phyloP scores from a whole-genome alignment of 345 rosid genomes.

The Psidium guajava region DNA sequence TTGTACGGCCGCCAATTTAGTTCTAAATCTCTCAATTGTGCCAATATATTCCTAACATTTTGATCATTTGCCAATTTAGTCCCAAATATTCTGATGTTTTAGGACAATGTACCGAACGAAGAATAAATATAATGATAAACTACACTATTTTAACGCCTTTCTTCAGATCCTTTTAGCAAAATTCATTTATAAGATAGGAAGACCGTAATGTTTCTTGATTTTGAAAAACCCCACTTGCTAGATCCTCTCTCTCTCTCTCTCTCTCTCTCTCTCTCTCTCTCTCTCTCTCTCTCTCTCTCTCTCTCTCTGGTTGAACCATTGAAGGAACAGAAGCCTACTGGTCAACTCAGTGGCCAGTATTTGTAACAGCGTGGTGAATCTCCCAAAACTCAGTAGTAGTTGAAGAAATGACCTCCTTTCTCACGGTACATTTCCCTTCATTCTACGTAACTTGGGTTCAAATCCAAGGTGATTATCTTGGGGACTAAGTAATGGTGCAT shows the following conservation, averaged over 20 bases:
- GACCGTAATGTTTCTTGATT: neutral
- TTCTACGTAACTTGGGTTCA: neutral
- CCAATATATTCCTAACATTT: too few species aligned
- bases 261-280: rapidly evolving
- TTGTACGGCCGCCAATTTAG: too few species aligned
- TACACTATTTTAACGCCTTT: neutral
- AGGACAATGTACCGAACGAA: neutral
- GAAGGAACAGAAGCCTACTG: neutral
- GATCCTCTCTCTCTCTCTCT: neutral
- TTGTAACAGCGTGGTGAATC: neutral
- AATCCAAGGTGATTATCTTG: neutral
- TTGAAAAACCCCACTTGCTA: neutral
- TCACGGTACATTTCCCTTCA: neutral
- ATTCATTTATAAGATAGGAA: neutral
- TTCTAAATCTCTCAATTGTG: too few species aligned
- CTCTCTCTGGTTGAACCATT: neutral
- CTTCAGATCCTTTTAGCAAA: neutral
- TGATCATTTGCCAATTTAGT: too few species aligned
- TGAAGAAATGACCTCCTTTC: neutral
- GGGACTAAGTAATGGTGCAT: neutral
- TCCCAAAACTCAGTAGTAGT: neutral
- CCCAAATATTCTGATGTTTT: too few species aligned
- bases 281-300: neutral
- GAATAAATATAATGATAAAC: neutral
- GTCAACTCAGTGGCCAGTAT: neutral